Percentiles rank a stretch among this genome's conserved stretches.
phyloP scores from a whole-genome alignment of 1,139 yeast genomes.

The Taphrina populina region DNA sequence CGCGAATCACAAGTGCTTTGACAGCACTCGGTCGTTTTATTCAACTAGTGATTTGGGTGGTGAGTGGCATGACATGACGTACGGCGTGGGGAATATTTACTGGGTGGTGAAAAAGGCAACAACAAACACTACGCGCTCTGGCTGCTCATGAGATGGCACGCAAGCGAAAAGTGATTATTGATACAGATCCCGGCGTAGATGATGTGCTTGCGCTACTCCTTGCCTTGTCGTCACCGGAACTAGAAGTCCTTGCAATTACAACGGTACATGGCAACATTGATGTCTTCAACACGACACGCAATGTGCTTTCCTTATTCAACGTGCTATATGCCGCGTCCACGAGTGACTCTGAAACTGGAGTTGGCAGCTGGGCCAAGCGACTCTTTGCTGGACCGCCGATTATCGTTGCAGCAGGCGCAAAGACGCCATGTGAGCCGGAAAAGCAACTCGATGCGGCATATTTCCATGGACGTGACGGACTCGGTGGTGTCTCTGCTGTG shows the following conservation, averaged over 20 bases:
- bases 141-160: too few species aligned
- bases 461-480: conserved; percentile 49
- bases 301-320: conserved; percentile 46
- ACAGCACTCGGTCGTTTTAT: neutral
- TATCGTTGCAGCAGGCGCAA: conserved; percentile 45
- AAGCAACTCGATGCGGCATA: conserved; percentile 47
- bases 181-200: conserved; percentile 50
- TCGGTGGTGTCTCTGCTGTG: conserved; percentile 47
- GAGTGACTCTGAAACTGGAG: conserved; percentile 36
- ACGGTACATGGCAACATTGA: conserved; percentile 49
- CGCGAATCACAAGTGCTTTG: neutral
- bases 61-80: neutral
- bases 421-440: conserved; percentile 43
- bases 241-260: conserved; percentile 46
- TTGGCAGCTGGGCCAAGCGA: conserved; percentile 10
- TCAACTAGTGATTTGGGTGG: neutral
- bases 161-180: conserved; percentile 42
- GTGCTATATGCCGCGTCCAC: conserved; percentile 44
- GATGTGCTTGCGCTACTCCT: conserved; percentile 48
- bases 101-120: too few species aligned
- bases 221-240: conserved; percentile 45
- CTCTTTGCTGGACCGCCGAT: conserved; percentile 40
- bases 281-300: conserved; percentile 45
- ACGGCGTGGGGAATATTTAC: too few species aligned
- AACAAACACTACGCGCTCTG: too few species aligned